A percentile compares a stretch with the other conserved stretches of the same genome.
Evolutionary conservation across 768 basidiomycete species (phyloP).

Genomic region (Russula virescens): DNA sequence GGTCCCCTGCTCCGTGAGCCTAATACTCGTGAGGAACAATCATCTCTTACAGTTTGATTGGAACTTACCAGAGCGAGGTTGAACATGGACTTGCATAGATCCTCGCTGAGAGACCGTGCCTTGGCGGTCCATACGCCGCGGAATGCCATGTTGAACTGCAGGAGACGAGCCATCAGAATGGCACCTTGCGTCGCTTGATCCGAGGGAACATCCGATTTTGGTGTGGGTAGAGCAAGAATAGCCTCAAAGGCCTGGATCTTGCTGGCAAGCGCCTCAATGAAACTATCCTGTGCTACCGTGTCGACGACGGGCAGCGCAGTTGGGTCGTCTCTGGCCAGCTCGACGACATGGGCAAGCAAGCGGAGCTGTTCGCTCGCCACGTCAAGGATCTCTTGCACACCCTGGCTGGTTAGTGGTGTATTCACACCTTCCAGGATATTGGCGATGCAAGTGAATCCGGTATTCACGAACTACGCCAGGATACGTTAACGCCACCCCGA

Average conservation of each 20-base stretch:
- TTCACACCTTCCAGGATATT: conserved; percentile 41
- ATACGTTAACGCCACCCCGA: conserved; percentile 1
- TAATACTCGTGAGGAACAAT: conserved; percentile 28
- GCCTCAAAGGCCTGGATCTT: conserved; percentile 40
- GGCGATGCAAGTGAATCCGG: conserved; percentile 60
- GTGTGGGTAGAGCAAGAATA: conserved; percentile 23
- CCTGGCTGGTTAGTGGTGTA: conserved; percentile 27
- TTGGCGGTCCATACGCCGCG: conserved; percentile 49
- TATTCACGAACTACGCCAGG: conserved; percentile 59
- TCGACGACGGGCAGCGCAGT: conserved; percentile 46
- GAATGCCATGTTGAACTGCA: conserved; percentile 72
- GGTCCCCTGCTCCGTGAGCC: conserved; percentile 50
- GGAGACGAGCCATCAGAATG: conserved; percentile 55
- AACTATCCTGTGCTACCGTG: conserved; percentile 48
- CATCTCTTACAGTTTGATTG: neutral
- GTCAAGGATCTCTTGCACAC: conserved; percentile 32
- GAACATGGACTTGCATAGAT: conserved; percentile 41
- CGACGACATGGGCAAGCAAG: conserved; percentile 60
- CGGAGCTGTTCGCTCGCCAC: conserved; percentile 59
- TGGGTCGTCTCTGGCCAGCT: conserved; percentile 50
- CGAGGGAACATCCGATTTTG: conserved; percentile 19
- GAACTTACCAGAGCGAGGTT: conserved; percentile 25
- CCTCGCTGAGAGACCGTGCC: conserved; percentile 42
- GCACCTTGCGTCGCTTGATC: conserved; percentile 35
- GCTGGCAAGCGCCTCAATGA: conserved; percentile 45